Evolutionary conservation across 371 early-diverging fungal species (phyloP), one percentile per base, ranked within the genome.

Genomic region (Circinella umbellata): DNA sequence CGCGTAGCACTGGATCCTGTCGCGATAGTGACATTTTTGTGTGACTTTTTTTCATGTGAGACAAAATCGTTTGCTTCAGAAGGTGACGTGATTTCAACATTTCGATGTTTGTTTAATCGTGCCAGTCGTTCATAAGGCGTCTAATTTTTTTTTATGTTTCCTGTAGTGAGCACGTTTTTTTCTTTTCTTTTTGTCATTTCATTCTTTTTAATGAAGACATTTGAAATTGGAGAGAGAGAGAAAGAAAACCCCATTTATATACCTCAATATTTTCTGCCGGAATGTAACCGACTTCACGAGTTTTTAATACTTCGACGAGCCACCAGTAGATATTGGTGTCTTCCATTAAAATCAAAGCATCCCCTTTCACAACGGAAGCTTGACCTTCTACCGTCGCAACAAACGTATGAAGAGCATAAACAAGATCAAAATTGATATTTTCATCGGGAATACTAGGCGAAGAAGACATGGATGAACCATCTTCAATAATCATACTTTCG

Each of bases 261-360:
- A 92, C 91, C 85, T 98, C 98, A 63, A 98, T 91, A 73, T 95
- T 97, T 75, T 97, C 97, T 5, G 98, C 97, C 17, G 98, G 98
- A 55, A 98, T 95, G 73, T 97, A 98, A 10, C 98, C 98, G 67
- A 96, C 92, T 80, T 94, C 93, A 57, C 89, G 89, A 55, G 91
- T 92, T 70, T 92, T 92, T 38, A 94, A 83, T 55, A 93, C 93
- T 73, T 94, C 92, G 17, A 98, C 96, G 47, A 97, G 85, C 98
- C 98, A 98, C 98, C 98, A 98, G 83, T 97, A 97, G 53, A 91
- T 92, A 76, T 98, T 96, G n/a, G 91, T 87, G 77, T 98, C 98
- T 79, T 98, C 97, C 76, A 98, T 86, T 66, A 98, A 84, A 68
- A 92, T 91, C 69, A 98, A 76, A 17, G 92, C 86, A 71, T 97